Evolutionary conservation across 2,329 filamentous ascomycete genomes (phyloP), one percentile per base, ranked within the genome.

Genomic region (Claviceps africana): DNA sequence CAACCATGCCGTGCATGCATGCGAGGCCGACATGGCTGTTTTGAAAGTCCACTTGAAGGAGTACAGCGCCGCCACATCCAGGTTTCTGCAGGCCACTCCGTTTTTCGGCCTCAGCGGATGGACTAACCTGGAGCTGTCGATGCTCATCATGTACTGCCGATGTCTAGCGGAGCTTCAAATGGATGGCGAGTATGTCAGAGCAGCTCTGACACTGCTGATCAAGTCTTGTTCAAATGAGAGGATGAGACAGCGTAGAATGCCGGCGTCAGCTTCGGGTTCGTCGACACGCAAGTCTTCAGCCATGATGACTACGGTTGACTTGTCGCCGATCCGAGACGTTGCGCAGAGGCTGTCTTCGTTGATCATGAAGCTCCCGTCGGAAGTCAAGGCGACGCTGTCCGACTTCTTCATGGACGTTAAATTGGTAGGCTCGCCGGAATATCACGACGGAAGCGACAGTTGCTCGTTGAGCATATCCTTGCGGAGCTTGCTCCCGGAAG

Each of bases 1-100:
- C 56, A 75, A 75, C 0, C 85, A 94, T 59, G 86, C 88, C 8
- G 83, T 86, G 1, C 83, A 94, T 59, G 78, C 82, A 21, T 82
- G 83, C 55, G 80, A 90, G 65, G 85, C 88, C 10, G 93, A 98
- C 65, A 76, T 97, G 46, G 93, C 89, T 1, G 78, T 93, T 5
- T 72, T 96, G 49, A 90, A 91, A 61, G 93, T 84, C 59, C 79
- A 86, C 54, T 73, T 86, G 3, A 77, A 79, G 22, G 86, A 97
- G 57, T 90, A 83, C 62, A 73, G 72, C 2, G 77, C 81, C 1
- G 90, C 93, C 1, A 82, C 86, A 0, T 77, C 77, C 0, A 90
- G 86, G 61, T 93, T 98, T 60, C 79, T 85, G 60, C 77, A 82
- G 46, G 82, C 93, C 44, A 84, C 86, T 0, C 83, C 85, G 0